These are phyloP conservation scores for Imleria badia DNA, from an alignment of 768 basidiomycete genomes.

Conservation along the genomic window DNA sequence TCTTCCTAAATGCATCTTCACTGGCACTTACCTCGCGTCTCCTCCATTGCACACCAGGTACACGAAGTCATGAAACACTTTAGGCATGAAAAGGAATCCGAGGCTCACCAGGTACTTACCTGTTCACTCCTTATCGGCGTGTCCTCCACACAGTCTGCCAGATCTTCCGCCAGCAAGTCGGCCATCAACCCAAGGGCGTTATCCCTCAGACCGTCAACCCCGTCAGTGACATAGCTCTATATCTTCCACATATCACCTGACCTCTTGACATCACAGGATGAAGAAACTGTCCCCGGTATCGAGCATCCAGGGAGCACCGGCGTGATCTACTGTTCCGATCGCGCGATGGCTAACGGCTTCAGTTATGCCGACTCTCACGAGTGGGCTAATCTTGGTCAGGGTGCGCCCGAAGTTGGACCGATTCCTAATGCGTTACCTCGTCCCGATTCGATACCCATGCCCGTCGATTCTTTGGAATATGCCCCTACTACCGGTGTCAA, in stretches of 20 bases:
- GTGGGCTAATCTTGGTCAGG: constrained; percentile 92
- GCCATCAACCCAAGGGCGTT: constrained; percentile 64
- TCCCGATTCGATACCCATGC: constrained; percentile 62
- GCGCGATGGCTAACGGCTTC: constrained; percentile 96
- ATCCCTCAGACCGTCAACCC: constrained; percentile 73
- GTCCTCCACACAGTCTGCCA: constrained; percentile 28
- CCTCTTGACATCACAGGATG: constrained; percentile 48
- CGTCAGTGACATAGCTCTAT: constrained; percentile 35
- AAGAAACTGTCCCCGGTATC: constrained; percentile 89
- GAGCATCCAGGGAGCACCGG: constrained; percentile 67
- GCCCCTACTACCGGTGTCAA: constrained; percentile 93
- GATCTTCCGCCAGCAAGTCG: constrained; percentile 75
- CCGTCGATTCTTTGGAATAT: constrained; percentile 78
- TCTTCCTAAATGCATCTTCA: constrained; percentile 23
- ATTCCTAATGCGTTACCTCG: constrained; percentile 74
- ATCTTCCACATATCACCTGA: not conserved
- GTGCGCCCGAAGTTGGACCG: constrained; percentile 85
- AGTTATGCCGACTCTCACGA: constrained; percentile 72
- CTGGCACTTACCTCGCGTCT: constrained; percentile 24
- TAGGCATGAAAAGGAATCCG: constrained; percentile 80
- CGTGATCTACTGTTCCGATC: constrained; percentile 87
- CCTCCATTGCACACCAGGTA: constrained; percentile 47
- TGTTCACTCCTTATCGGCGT: not conserved
- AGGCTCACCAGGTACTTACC: constrained; percentile 74
- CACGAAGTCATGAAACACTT: constrained; percentile 64